Evolutionary conservation across 768 basidiomycete genomes (phyloP), one percentile per base, ranked within the genome.

Genomic region (Tephrocybe sp.): DNA sequence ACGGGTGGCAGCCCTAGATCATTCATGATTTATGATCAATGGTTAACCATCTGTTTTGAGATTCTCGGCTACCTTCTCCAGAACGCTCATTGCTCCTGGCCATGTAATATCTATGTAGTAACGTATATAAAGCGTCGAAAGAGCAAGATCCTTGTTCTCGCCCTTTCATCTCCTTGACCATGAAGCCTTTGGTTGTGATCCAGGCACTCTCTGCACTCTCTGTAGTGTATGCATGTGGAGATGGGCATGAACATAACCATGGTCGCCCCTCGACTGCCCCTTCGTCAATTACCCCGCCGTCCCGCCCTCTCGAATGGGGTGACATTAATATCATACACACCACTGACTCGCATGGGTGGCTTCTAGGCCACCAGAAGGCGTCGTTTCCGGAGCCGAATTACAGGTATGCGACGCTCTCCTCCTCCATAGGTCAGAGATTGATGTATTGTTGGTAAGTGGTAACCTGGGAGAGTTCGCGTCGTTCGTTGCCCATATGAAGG

Each of bases 321-420:
- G 90, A 94, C 61, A 76, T 95, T 63, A 95, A 95, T 63, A 79
- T 94, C 60, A 77, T 94, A 40, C 84, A 86, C 60, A 94, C 91
- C 2, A 94, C 93, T 0, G 92, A 94, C 65, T 88, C 81, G 33
- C 86, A 89, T 69, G 72, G 75, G 33, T 73, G 75, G 72, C 72
- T 95, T 3, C 75, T 93, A 32, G 93, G 93, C 1, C 93, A 96
- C 69, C 88, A 90, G 59, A 86, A 91, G 60, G 15, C 70, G 2
- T 77, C 76, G 3, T 83, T 78, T 62, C 88, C 89, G 0, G 90
- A 93, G 59, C 88, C 89, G 0, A 85, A 87, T 63, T 91, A 88
- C 66, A 81, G 78, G 77, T 79, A 49, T 47, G 75, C 28, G 32
- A 14, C 23, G 15, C 34, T 36, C 34, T n/a, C 15, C 15, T 26